These are phyloP conservation scores for Steccherinum ochraceum DNA, from an alignment of 768 basidiomycete species.

Conservation along the genomic window DNA sequence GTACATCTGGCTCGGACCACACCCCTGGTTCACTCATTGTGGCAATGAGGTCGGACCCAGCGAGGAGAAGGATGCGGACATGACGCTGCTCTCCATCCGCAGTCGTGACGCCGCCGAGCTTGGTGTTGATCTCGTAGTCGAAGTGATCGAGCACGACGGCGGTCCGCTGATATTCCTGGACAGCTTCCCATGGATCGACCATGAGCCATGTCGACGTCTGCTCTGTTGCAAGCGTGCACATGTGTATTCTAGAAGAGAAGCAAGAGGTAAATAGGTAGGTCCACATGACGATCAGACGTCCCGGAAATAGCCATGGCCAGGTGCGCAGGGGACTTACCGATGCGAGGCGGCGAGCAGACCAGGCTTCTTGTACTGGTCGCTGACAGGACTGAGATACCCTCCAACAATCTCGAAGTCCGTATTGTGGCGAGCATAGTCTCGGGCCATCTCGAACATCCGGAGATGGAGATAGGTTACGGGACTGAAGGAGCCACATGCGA, in stretches of 20 bases:
- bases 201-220: constrained; percentile 92
- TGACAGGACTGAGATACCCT: constrained; percentile 94
- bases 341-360: constrained; percentile 84
- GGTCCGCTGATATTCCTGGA: constrained; percentile 91
- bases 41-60: constrained; percentile 96
- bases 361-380: constrained; percentile 94
- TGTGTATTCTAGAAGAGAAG: constrained; percentile 52
- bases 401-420: constrained; percentile 92
- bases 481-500: constrained; percentile 97
- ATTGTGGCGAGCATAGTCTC: constrained; percentile 90
- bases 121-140: constrained; percentile 87
- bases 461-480: constrained; percentile 97
- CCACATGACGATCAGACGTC: neutral
- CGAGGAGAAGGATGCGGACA: constrained; percentile 88
- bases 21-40: constrained; percentile 99
- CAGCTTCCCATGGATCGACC: constrained; percentile 98
- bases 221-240: constrained; percentile 86
- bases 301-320: neutral
- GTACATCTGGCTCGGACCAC: constrained; percentile 90
- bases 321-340: constrained; percentile 54
- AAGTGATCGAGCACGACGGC: constrained; percentile 98
- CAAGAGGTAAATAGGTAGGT: neutral
- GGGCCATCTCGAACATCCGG: constrained; percentile 99
- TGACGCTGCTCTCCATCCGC: constrained; percentile 68
- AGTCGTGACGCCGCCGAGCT: constrained; percentile 70